Percentiles rank a stretch among this genome's conserved stretches.
Conservation (phyloP, 2,329 filamentous ascomycete genomes). For the Aureobasidium sp. region DNA sequence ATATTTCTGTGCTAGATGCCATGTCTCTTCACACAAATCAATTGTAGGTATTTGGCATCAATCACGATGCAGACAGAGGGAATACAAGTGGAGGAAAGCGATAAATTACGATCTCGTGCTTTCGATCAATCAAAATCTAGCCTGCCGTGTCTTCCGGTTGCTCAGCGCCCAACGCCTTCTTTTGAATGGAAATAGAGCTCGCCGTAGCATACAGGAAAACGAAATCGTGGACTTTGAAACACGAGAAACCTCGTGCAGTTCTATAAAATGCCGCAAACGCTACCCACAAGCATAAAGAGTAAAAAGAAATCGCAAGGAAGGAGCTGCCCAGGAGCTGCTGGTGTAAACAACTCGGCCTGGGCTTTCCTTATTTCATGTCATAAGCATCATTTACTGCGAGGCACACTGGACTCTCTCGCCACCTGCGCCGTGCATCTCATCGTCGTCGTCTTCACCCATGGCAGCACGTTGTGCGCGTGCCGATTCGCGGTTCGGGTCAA, state of each 20-base stretch:
- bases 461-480: constrained; percentile 52
- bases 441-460: constrained; percentile 55
- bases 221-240: background rate
- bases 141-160: background rate
- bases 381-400: constrained; percentile 57
- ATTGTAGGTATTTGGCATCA: background rate
- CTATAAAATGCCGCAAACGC: constrained; percentile 13
- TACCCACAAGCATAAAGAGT: constrained; percentile 8
- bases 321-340: background rate
- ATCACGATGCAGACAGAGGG: background rate
- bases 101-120: constrained; percentile 7
- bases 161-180: constrained; percentile 8
- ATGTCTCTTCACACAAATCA: background rate
- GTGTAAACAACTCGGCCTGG: background rate
- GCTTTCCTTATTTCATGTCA: background rate
- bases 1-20: background rate
- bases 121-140: background rate
- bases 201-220: background rate
- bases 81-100: background rate
- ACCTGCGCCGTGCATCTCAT: constrained; percentile 49
- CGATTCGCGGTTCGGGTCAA: constrained; percentile 58
- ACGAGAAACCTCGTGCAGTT: constrained; percentile 10
- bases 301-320: background rate
- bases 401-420: constrained; percentile 79
- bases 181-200: background rate